Evolutionary conservation across 306 rosid genomes (phyloP), one percentile per base, ranked within the genome.

Genomic region (Glycine latifolia): DNA sequence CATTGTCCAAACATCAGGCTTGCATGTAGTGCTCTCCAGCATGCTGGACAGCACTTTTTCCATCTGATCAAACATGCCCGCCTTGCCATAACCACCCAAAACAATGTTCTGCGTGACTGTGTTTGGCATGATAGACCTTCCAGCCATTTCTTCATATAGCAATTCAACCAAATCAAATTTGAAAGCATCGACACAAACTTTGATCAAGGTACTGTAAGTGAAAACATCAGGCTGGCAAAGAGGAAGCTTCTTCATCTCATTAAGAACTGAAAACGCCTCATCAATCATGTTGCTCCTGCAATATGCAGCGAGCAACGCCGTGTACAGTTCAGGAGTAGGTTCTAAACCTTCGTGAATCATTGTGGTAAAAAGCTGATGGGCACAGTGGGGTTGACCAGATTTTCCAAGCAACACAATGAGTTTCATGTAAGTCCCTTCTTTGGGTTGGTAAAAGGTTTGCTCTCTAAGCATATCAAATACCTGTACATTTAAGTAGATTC

Each of bases 1-100:
- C 99, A 96, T 93, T 10, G 99, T 96, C 99, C 97, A 93, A 3
- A 92, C 98, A 86, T 96, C 99, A 11, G 97, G 99, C 85, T 85
- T 92, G 89, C 98, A 91, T 26, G 69, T 73, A 62, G 87, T 65
- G 76, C 98, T 92, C 85, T 89, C 90, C 83, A 96, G 91, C 98
- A 96, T 96, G 67, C 93, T 90, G 0, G 92, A 86, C 67, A 96
- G 77, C 78, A 93, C 94, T 79, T 89, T 87, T 81, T 96, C 99
- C 99, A 96, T 93, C 86, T 85, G 91, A 33, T 96, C 98, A 87
- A 87, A 96, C 84, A 80, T 93, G 82, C 94, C 97, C 0, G 88
- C 94, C 88, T 90, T 92, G 8, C 99, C 99, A 85, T 96, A 96
- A 35, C 99, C 99, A 77, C 91, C 86, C 83, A 96, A 85, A 50